These are phyloP conservation scores for Pestalotiopsis sp. DNA, from an alignment of 2,329 filamentous ascomycete species.

Conservation along the genomic window DNA sequence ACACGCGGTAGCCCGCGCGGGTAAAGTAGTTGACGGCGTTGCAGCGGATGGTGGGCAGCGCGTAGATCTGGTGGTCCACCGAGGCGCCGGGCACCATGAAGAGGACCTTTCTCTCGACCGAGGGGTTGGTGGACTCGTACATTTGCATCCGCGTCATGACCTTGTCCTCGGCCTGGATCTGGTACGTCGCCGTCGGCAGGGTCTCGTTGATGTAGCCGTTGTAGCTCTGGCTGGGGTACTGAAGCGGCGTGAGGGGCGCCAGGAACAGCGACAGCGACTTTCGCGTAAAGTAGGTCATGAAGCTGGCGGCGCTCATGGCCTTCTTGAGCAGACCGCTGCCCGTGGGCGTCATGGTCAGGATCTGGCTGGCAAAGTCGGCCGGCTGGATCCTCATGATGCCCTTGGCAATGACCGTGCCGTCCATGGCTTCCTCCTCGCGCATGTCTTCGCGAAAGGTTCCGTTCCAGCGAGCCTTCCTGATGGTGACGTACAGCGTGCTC, in stretches of 20 bases:
- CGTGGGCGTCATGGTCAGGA: constrained; percentile 55
- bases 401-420: constrained; percentile 53
- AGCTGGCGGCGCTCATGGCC: constrained; percentile 47
- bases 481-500: constrained; percentile 63
- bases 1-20: constrained; percentile 62
- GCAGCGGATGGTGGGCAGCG: constrained; percentile 63
- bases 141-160: constrained; percentile 56
- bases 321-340: constrained; percentile 49
- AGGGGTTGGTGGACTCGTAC: constrained; percentile 53
- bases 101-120: constrained; percentile 47
- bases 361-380: constrained; percentile 56
- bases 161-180: constrained; percentile 54
- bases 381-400: constrained; percentile 61
- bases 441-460: constrained; percentile 28
- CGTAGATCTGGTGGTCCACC: constrained; percentile 65
- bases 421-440: constrained; percentile 40
- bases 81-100: constrained; percentile 65
- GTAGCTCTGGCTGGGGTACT: constrained; percentile 53
- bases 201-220: constrained; percentile 57
- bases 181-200: constrained; percentile 41
- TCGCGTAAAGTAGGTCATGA: constrained; percentile 58
- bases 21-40: constrained; percentile 68
- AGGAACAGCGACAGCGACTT: constrained; percentile 57
- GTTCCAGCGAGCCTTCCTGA: constrained; percentile 42
- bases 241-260: constrained; percentile 55